Percentiles rank a stretch among this genome's conserved stretches.
Conservation (phyloP, 306 rosid species). For the Pterocarpus santalinus region DNA sequence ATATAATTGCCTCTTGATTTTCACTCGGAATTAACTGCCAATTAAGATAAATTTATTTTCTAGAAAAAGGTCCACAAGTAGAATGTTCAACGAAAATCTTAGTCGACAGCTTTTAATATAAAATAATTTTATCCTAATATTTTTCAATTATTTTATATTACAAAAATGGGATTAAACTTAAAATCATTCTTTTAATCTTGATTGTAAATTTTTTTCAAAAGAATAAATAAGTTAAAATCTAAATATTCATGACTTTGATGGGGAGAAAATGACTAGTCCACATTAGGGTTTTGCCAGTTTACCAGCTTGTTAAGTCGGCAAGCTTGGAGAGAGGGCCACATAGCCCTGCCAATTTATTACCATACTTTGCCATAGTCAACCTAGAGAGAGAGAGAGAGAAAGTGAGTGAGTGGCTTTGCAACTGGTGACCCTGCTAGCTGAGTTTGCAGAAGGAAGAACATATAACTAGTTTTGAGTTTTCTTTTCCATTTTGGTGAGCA, state of each 20-base stretch:
- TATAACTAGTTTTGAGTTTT: not conserved
- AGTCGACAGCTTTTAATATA: too few species aligned
- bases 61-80: not conserved
- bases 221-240: too few species aligned
- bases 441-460: slow-evolving; percentile 2
- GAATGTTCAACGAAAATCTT: too few species aligned
- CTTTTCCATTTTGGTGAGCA: not conserved
- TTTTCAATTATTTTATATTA: too few species aligned
- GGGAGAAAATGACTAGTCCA: not conserved
- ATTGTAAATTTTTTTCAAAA: too few species aligned
- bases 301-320: not conserved
- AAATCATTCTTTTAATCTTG: too few species aligned
- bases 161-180: too few species aligned
- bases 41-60: too few species aligned
- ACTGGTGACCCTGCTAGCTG: not conserved
- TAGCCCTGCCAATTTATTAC: not conserved
- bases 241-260: not conserved
- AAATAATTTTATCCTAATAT: too few species aligned
- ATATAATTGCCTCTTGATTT: not conserved
- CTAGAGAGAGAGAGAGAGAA: not conserved
- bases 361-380: not conserved
- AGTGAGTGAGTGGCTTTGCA: too few species aligned
- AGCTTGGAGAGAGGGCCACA: not conserved
- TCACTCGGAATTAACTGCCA: not conserved
- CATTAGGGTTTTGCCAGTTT: not conserved